Conservation (phyloP, 1,284 basidiomycete genomes). For the Ceratorhiza oryzae-sativae region DNA sequence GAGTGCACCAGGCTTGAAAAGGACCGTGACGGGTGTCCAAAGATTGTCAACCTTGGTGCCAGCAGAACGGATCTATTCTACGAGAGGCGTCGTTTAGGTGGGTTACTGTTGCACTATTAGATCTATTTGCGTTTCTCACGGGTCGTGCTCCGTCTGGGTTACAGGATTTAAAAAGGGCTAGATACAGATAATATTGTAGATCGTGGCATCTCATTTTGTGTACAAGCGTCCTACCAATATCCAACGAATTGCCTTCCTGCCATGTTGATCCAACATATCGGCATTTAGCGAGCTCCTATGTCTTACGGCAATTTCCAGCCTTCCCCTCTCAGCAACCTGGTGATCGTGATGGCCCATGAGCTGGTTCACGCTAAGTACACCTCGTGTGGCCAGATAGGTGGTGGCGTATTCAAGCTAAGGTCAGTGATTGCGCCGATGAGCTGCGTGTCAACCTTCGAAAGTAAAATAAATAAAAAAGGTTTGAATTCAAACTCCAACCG, state of each 20-base stretch:
- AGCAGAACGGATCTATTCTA: conserved; percentile 90
- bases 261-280: neutral
- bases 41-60: conserved; percentile 96
- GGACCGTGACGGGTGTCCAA: conserved; percentile 97
- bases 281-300: neutral
- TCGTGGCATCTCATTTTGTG: neutral
- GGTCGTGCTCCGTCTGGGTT: conserved; percentile 27
- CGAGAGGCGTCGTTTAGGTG: conserved; percentile 79
- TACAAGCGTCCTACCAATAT: conserved; percentile 14
- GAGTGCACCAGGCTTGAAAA: conserved; percentile 97
- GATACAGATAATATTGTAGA: conserved; percentile 41
- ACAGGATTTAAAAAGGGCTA: conserved; percentile 83
- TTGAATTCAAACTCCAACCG: no score
- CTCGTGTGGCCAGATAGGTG: conserved; percentile 39
- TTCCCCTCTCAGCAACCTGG: neutral
- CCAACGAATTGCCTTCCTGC: neutral
- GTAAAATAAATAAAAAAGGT: neutral
- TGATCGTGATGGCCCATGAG: neutral
- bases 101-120: conserved; percentile 45
- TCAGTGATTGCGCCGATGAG: conserved; percentile 44
- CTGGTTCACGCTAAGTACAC: conserved; percentile 26
- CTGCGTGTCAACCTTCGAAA: conserved; percentile 64
- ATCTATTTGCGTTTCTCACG: neutral
- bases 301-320: conserved; percentile 1
- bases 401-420: conserved; percentile 36